These are phyloP conservation scores for Heritiera littoralis DNA, from an alignment of 345 rosid genomes.

Conservation along the genomic window DNA sequence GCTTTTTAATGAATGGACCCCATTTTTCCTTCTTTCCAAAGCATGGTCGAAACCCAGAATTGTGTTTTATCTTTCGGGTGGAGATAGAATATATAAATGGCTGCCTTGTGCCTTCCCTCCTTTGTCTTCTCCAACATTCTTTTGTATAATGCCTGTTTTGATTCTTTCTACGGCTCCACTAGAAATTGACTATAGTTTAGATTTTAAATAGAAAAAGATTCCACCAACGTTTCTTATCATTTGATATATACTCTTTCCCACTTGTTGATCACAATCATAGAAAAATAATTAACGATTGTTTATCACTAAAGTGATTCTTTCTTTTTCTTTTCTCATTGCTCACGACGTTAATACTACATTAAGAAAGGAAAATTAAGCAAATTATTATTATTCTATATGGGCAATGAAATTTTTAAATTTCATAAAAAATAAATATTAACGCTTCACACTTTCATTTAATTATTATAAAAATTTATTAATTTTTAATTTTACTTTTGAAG, in stretches of 20 bases:
- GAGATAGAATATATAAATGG: constrained; percentile 21
- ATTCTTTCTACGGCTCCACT: constrained; percentile 10
- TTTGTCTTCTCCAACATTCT: background rate
- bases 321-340: background rate
- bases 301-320: background rate
- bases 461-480: too few species aligned
- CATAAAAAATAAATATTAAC: background rate
- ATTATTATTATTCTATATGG: too few species aligned
- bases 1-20: constrained; percentile 24
- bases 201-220: constrained; percentile 8
- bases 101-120: background rate
- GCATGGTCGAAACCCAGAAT: constrained; percentile 30
- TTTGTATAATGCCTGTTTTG: background rate
- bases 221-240: constrained; percentile 15
- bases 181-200: constrained; percentile 1
- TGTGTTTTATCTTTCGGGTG: constrained; percentile 24
- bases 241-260: background rate
- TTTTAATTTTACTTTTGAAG: too few species aligned
- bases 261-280: background rate
- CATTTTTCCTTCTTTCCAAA: constrained; percentile 29
- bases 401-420: too few species aligned
- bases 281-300: background rate
- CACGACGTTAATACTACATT: background rate
- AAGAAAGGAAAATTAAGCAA: background rate
- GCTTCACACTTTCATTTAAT: too few species aligned